phyloP scores from a whole-genome alignment of 192 early-diverging fungal species.

The Spinellus fusiger region DNA sequence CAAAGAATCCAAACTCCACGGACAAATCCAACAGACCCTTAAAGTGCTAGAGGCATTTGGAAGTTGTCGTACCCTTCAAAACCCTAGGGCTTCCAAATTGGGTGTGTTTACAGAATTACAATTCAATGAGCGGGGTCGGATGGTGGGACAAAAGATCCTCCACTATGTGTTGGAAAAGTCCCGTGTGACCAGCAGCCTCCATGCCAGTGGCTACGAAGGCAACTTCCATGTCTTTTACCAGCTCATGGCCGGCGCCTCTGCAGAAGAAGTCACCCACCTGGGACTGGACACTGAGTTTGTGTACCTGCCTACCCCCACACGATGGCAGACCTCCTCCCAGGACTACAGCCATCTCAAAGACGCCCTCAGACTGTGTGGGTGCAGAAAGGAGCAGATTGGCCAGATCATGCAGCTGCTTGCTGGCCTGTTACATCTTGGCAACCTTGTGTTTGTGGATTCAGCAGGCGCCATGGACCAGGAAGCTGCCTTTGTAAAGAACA shows the following conservation, averaged over 20 bases:
- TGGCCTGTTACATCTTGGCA: constrained; percentile 85
- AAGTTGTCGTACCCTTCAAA: constrained; percentile 54
- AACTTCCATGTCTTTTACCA: constrained; percentile 80
- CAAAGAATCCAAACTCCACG: constrained; percentile 70
- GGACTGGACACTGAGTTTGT: constrained; percentile 46
- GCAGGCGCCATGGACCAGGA: constrained; percentile 61
- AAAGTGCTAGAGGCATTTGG: constrained; percentile 78
- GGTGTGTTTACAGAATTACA: constrained; percentile 90
- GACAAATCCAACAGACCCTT: constrained; percentile 64
- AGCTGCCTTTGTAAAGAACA: constrained; percentile 72
- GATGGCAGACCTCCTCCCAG: no score
- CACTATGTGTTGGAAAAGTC: constrained; percentile 60
- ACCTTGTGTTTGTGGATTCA: constrained; percentile 69
- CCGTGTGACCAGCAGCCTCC: constrained; percentile 50
- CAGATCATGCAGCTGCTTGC: constrained; percentile 79
- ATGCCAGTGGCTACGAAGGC: constrained; percentile 43
- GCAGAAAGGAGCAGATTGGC: constrained; percentile 58
- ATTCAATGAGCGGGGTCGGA: constrained; percentile 74
- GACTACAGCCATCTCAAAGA: constrained; percentile 56
- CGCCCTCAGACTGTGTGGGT: constrained; percentile 51
- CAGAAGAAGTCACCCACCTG: constrained; percentile 54
- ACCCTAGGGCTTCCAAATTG: constrained; percentile 65
- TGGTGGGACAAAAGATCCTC: constrained; percentile 79
- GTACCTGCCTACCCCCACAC: no score
- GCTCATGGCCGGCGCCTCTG: constrained; percentile 59